Base-by-base conservation (phyloP, 2,329 filamentous ascomycete species). In the Raffaelea ambrosiae region DNA sequence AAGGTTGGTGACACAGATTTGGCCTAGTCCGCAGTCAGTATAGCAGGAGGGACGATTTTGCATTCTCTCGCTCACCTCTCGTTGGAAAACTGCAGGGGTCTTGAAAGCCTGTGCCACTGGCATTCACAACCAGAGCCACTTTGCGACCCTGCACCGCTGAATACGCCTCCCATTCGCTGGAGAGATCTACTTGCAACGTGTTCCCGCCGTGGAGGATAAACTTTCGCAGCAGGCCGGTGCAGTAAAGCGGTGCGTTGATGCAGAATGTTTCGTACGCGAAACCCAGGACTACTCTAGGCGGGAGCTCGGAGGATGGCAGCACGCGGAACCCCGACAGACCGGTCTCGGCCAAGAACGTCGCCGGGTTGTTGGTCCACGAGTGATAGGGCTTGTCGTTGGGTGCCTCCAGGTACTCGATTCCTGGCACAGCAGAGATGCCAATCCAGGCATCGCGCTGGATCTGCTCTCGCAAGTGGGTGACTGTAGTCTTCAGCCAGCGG, bases 201-300 rank as follows among this genome's bases (percentile, higher is more conserved):
- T 53, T 55, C 2, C 66, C 69, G 1, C 68, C 67, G 2, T 57
- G 54, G 26, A 62, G 57, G n/a, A 59, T 59, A 45, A 72, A 66
- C 47, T 60, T 52, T n/a, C 69, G 59, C 19, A 72, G 56, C 31
- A 73, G 54, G 46, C 68, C 72, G 3, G 63, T 60, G 56, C 72
- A 73, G 54, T 77, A 78, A 4, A 77, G 57, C 52, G 74, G 74
- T 0, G 73, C 63, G 42, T 77, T 74, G 3, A 77, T 60, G 51
- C 72, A 77, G 61, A 71, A 77, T 0, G 73, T 76, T n/a, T 70
- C 61, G 51, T 77, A 77, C 57, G 71, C 68, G 40, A 66, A 73
- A 0, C 71, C 74, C 52, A 72, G 61, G 21, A 47, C 53, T 0
- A 73, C 67, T 16, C 59, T 19, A 3, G 9, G 5, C 74, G 57